These are phyloP conservation scores for Citrus trifoliata DNA, from an alignment of 345 rosid species.

Conservation along the genomic window DNA sequence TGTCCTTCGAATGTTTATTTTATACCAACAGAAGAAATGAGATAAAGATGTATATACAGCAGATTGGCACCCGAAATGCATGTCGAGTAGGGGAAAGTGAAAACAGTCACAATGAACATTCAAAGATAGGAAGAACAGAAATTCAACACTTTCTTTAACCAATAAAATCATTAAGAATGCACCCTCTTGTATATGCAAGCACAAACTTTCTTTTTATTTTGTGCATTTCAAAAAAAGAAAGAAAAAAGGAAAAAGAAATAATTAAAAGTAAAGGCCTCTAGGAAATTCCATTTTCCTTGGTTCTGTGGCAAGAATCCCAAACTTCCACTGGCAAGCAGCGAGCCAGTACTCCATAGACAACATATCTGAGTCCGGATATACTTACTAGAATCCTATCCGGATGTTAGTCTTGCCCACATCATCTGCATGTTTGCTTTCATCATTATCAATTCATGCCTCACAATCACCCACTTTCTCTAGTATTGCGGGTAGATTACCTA, in stretches of 20 bases:
- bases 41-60: not conserved
- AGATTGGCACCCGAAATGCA: not conserved
- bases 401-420: not conserved
- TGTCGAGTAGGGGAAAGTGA: not conserved
- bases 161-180: not conserved
- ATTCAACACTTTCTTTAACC: not conserved
- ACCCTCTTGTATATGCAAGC: not conserved
- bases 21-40: not conserved
- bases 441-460: not conserved
- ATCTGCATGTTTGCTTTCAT: not conserved
- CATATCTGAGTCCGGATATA: not conserved
- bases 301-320: not conserved
- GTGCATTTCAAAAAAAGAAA: not conserved
- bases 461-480: not conserved
- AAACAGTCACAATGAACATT: not conserved
- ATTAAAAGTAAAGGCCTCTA: not conserved
- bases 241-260: not conserved
- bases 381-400: too few species aligned
- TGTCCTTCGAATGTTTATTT: not conserved
- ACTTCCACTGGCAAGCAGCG: not conserved
- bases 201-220: not conserved
- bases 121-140: not conserved
- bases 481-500: slow-evolving; percentile 17
- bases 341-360: not conserved
- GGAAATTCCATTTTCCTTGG: not conserved